Base-by-base conservation (phyloP, 2,329 filamentous ascomycete species). In the Penicillium polonicum region DNA sequence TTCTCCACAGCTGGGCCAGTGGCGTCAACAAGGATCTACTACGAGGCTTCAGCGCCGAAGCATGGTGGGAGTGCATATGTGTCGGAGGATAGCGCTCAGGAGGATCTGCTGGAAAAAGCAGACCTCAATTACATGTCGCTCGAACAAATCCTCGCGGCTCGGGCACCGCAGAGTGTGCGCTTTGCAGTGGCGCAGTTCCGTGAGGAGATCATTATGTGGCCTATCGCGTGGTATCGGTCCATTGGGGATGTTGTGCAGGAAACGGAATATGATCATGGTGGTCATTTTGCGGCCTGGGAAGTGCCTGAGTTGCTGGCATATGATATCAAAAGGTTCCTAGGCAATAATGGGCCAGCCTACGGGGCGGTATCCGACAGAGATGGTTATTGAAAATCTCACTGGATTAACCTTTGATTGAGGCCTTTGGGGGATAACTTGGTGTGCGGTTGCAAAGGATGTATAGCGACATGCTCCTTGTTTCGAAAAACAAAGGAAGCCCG, bases 1-100 rank as follows among this genome's bases (percentile, higher is more conserved):
- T 91, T 91, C 74, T 87, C 84, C 9, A 81, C 76, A 0, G 86
- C 88, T 1, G 89, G 90, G 0, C 86, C 89, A 0, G 86, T 85
- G 1, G 88, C 89, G 0, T 85, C 83, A 59, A 69, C 84, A 9
- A 74, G 87, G 8, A 90, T 92, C 48, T 93, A 93, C 73, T 91
- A 91, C 65, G 89, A 92, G 72, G 76, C 78, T 0, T 72, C 66
- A 6, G 85, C 61, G 19, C 58, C 55, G 15, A 63, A 60, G 33
- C 48, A 54, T 5, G 45, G 51, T 19, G 49, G 5, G 41, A 48
- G 27, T 23, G 13, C 36, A 31, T 10, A 29, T 5, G 39, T 41
- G 5, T 38, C 35, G 9, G 52, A 29, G 9, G 23, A 43, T 15
- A 48, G 35, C 53, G 36, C 49, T 29, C 52, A 36, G 49, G 38